Base-by-base conservation (phyloP, 768 basidiomycete species). In the Lyophyllum atratum region DNA sequence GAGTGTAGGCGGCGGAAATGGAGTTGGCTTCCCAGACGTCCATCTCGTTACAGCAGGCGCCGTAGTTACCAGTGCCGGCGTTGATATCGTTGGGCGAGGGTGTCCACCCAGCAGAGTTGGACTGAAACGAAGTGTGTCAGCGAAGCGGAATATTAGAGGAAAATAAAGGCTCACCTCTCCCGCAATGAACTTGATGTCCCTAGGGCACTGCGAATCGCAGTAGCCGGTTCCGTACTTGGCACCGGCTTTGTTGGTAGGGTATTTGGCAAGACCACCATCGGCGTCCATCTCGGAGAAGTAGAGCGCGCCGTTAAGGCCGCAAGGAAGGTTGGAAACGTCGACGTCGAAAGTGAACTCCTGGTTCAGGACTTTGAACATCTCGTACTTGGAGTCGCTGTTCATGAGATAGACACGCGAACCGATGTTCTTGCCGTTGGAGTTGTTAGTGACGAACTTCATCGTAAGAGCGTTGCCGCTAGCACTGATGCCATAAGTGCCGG, bases 151-250 rank as follows among this genome's bases (percentile, higher is more conserved):
- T 19, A 42, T 40, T n/a, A 26, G 43, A 26, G 49, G 25, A 25
- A 24, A 31, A 10, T 34, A 21, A 31, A 65, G 6, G 34, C 74
- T 54, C 52, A 81, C 82, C 74, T 73, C 65, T 63, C 84, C 84
- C 68, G 81, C 77, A 68, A 86, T 84, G 70, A 85, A 85, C 68
- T 86, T 85, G 70, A 84, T 74, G 63, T 84, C 84, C 34, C 74
- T 70, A 17, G 84, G 84, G 72, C 84, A 86, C 70, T 86, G 84
- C 15, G 84, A 77, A 68, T 86, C 84, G 68, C 84, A 85, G 72
- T 85, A 85, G 14, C 84, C 84, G 17, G 83, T 83, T 48, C 84
- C 83, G 70, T 79, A 85, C 67, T 81, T 70, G 44, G 75, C 71
- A 28, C 76, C 75, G 12, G 84, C 83, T 74, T 81, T 81, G 79